Evolutionary conservation across 352 stramenopile genomes (phyloP).

Genomic region (Peronospora destructor): DNA sequence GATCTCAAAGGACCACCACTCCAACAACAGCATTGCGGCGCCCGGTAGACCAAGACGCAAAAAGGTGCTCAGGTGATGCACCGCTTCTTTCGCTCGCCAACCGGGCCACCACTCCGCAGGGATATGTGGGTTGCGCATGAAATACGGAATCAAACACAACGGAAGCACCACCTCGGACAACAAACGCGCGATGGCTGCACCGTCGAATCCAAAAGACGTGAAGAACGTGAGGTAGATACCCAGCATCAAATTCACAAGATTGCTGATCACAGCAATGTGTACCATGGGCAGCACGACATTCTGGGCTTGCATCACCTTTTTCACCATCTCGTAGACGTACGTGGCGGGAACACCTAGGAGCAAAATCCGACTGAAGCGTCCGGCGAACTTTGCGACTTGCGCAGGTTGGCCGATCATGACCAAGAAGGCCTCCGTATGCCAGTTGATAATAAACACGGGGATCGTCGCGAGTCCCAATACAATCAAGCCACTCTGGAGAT

Average conservation of each 20-base stretch:
- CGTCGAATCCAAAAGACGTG: slow-evolving; percentile 64
- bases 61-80: slow-evolving; percentile 53
- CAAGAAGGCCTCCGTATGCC: slow-evolving; percentile 60
- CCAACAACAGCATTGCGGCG: slow-evolving; percentile 68
- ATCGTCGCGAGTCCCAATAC: slow-evolving; percentile 53
- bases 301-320: slow-evolving; percentile 74
- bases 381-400: slow-evolving; percentile 56
- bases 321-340: slow-evolving; percentile 23
- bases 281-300: slow-evolving; percentile 37
- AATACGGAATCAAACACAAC: too few relatives aligned
- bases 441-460: slow-evolving; percentile 66
- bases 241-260: slow-evolving; percentile 21
- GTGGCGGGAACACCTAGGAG: slow-evolving; percentile 4
- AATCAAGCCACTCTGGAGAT: slow-evolving; percentile 72
- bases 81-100: slow-evolving; percentile 47
- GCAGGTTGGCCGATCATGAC: slow-evolving; percentile 53
- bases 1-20: slow-evolving; percentile 80
- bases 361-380: slow-evolving; percentile 47
- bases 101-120: slow-evolving; percentile 72
- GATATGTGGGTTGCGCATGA: too few relatives aligned
- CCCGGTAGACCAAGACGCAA: slow-evolving; percentile 55
- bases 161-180: slow-evolving; percentile 54
- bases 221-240: slow-evolving; percentile 69
- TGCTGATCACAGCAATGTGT: slow-evolving; percentile 60
- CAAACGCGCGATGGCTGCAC: slow-evolving; percentile 66